These are phyloP conservation scores for Colletotrichum higginsianum DNA, from an alignment of 2,329 filamentous ascomycete species.

Conservation along the genomic window DNA sequence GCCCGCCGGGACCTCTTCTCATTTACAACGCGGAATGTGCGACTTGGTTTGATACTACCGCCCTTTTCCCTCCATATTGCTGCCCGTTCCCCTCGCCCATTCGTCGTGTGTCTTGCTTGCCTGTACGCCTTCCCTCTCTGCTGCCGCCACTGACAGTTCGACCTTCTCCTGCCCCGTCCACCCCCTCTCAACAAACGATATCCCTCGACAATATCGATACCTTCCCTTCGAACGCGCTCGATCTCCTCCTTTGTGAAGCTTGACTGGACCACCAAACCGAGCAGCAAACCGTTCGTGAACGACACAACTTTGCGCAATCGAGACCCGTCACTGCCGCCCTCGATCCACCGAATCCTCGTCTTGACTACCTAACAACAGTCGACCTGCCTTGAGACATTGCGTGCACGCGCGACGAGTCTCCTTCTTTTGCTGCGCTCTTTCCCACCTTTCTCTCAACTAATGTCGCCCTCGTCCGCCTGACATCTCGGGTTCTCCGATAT, in stretches of 20 bases:
- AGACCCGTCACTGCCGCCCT: neutral
- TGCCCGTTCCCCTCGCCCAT: slow-evolving; percentile 14
- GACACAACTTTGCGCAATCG: neutral
- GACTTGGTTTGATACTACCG: slow-evolving; percentile 28
- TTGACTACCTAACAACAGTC: neutral
- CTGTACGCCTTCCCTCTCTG: slow-evolving; percentile 15
- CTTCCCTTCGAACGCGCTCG: slow-evolving; percentile 13
- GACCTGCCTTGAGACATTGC: neutral
- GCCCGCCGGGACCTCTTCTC: slow-evolving; percentile 24
- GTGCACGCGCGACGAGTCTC: neutral
- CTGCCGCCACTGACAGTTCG: neutral
- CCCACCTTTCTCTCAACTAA: slow-evolving; percentile 15
- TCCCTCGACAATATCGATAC: slow-evolving; percentile 2
- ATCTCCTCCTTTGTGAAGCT: neutral
- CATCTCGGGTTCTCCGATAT: slow-evolving; percentile 34
- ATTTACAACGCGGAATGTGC: slow-evolving; percentile 38
- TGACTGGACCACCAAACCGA: neutral
- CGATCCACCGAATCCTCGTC: neutral
- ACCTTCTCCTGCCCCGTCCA: slow-evolving; percentile 9
- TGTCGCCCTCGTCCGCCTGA: slow-evolving; percentile 38
- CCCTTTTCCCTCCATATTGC: slow-evolving; percentile 26
- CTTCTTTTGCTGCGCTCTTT: neutral
- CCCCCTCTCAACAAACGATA: neutral
- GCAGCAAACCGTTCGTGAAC: neutral
- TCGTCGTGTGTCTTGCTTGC: slow-evolving; percentile 18